phyloP scores from a whole-genome alignment of 331 rosid genomes.

The Stylosanthes scabra region DNA sequence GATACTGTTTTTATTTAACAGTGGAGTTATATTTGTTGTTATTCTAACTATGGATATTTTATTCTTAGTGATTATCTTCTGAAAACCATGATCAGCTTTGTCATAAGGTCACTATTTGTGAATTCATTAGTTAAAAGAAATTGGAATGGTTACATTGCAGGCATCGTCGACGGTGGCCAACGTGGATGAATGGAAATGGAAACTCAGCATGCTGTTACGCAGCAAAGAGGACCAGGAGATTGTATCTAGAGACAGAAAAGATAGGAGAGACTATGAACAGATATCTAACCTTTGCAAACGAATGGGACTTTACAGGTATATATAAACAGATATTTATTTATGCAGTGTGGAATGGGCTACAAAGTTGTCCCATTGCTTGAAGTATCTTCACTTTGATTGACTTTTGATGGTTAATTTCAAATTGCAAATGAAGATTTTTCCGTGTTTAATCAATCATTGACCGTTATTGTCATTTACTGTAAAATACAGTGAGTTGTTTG shows the following conservation, averaged over 20 bases:
- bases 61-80: conserved; percentile 15
- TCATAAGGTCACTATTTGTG: not conserved
- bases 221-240: conserved; percentile 91
- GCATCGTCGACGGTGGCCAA: conserved; percentile 93
- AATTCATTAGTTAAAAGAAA: conserved; percentile 29
- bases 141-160: conserved; percentile 43
- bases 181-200: conserved; percentile 99
- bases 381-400: conserved; percentile 23
- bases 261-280: conserved; percentile 96
- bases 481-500: conserved; percentile 71
- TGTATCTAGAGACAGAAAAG: conserved; percentile 84
- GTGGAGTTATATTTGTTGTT: not conserved
- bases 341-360: not conserved
- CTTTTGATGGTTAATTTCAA: conserved; percentile 10
- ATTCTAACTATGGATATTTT: conserved; percentile 1
- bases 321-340: conserved; percentile 17
- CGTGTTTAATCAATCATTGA: conserved; percentile 2
- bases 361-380: conserved; percentile 3
- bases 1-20: not conserved
- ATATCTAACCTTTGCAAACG: conserved; percentile 91
- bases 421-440: not conserved
- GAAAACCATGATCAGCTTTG: conserved; percentile 10
- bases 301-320: conserved; percentile 91
- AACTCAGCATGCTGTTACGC: conserved; percentile 86
- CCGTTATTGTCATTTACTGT: conserved; percentile 30